Percentiles rank a stretch among this genome's conserved stretches.
These are phyloP conservation scores for Oidiodendron maius DNA, from an alignment of 495 filamentous ascomycete genomes.

Conservation along the genomic window DNA sequence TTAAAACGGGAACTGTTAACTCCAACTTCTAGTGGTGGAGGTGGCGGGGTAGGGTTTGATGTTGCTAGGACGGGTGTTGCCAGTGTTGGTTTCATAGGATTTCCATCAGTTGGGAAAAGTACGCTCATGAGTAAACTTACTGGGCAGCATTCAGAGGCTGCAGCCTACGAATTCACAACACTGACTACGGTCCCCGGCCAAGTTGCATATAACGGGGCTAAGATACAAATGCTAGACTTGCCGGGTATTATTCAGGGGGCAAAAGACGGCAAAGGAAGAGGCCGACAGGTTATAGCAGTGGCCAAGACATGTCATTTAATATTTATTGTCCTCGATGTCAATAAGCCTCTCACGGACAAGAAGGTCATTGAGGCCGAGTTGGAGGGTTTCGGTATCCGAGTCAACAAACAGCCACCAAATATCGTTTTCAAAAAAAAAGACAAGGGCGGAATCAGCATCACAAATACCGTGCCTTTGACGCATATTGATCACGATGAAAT, in stretches of 20 bases:
- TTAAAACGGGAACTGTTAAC: conserved; percentile 93
- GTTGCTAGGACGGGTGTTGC: conserved; percentile 97
- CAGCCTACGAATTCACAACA: conserved; percentile 98
- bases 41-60: conserved; percentile 88
- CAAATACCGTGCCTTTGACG: conserved; percentile 82
- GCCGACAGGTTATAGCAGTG: conserved; percentile 97
- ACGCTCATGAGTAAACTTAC: conserved; percentile 93
- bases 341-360: conserved; percentile 97
- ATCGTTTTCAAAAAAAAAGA: conserved; percentile 99
- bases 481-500: conserved; percentile 96
- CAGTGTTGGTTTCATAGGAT: conserved; percentile 80
- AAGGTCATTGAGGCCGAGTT: conserved; percentile 93
- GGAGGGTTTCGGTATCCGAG: conserved; percentile 94
- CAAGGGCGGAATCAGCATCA: conserved; percentile 93
- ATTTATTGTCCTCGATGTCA: conserved; percentile 97
- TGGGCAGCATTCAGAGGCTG: conserved; percentile 93
- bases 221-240: conserved; percentile 97
- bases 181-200: conserved; percentile 96
- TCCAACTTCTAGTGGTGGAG: conserved; percentile 73
- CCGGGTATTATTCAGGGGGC: conserved; percentile 98
- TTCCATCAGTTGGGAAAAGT: conserved; percentile 97
- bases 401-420: conserved; percentile 96
- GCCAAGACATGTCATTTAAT: conserved; percentile 98
- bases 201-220: conserved; percentile 93
- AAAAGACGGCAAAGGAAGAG: conserved; percentile 96